Base-by-base conservation (phyloP, 805 yeast genomes). In the Kuraishia molischiana region DNA sequence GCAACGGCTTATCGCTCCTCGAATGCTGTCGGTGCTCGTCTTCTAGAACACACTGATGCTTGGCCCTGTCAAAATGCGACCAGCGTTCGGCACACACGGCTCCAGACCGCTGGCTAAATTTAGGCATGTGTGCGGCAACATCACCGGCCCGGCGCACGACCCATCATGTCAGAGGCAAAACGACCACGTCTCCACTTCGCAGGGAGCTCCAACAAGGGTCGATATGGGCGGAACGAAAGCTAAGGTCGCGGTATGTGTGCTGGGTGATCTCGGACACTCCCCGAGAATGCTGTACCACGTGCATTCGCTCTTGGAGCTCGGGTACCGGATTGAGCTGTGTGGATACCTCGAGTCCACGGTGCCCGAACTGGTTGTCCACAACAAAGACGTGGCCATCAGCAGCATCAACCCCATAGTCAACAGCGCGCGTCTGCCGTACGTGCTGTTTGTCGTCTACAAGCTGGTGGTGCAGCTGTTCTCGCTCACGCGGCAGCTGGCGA, bases 271-370 rank as follows among this genome's bases (percentile, higher is more conserved):
- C 38, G 96, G 95, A 11, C 95, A 87, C 52, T 89, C 97, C 0
- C 98, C 98, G 5, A 67, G 98, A 42, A 92, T 90, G 83, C 72
- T 80, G 47, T 84, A 90, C 58, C 98, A 92, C 54, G 95, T 95
- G 0, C 61, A 67, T 40, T 80, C 90, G 38, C 77, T 92, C 48
- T 71, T 82, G n/a, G 56, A 67, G 24, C 58, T 63, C 14, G 92
- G 87, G 0, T 82, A 79, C 56, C 64, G 67, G 34, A 97, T 92
- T 3, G 85, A 81, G 41, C 56, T 92, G 24, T 83, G 95, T 54
- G 98, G 98, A 0, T 90, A 89, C 48, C 45, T 78, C 0, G 83
- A 79, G 39, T 70, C 76, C 24, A 53, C 57, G 5, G 65, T 81
- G 1, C 75, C 86, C 0, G 44, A 46, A 5, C 74, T 66, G 26